phyloP scores from a whole-genome alignment of 495 filamentous ascomycete species.

The Aspergillus funiculosus region DNA sequence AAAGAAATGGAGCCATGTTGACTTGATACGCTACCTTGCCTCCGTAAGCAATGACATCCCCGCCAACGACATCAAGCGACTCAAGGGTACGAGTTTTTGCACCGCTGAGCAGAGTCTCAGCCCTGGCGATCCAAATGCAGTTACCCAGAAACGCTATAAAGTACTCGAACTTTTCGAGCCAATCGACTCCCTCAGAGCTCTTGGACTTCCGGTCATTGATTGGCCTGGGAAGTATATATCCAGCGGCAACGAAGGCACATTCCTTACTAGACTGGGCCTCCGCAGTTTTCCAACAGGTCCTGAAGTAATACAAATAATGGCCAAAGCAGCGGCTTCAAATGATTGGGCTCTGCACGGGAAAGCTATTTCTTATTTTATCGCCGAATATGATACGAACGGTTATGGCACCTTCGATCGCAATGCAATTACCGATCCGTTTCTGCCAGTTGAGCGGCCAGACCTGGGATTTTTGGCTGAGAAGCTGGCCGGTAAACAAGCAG shows the following conservation, averaged over 20 bases:
- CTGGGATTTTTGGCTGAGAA: slow-evolving; percentile 7
- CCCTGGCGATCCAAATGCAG: slow-evolving; percentile 5
- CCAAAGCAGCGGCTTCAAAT: slow-evolving; percentile 46
- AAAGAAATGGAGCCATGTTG: slow-evolving; percentile 81
- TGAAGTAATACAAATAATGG: slow-evolving; percentile 73
- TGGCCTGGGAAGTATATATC: slow-evolving; percentile 68
- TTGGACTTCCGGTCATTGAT: slow-evolving; percentile 74
- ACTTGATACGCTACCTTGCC: slow-evolving; percentile 87
- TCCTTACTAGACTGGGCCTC: slow-evolving; percentile 66
- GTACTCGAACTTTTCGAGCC: slow-evolving; percentile 85
- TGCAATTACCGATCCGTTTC: slow-evolving; percentile 54
- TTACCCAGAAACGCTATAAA: slow-evolving; percentile 57
- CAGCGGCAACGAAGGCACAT: slow-evolving; percentile 62
- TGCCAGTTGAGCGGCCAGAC: slow-evolving; percentile 64
- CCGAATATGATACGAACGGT: slow-evolving; percentile 67
- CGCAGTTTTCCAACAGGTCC: slow-evolving; percentile 58
- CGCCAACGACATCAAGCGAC: slow-evolving; percentile 67
- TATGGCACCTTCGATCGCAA: slow-evolving; percentile 60
- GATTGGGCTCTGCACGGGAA: slow-evolving; percentile 53
- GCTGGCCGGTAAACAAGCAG: neutral
- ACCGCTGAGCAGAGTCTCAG: slow-evolving; percentile 57
- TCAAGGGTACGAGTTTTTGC: slow-evolving; percentile 72
- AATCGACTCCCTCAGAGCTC: slow-evolving; percentile 57
- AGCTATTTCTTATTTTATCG: slow-evolving; percentile 77
- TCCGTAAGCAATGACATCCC: slow-evolving; percentile 91